These are phyloP conservation scores for Dendrobium officinale DNA, from an alignment of 106 monocot genomes.

Conservation along the genomic window DNA sequence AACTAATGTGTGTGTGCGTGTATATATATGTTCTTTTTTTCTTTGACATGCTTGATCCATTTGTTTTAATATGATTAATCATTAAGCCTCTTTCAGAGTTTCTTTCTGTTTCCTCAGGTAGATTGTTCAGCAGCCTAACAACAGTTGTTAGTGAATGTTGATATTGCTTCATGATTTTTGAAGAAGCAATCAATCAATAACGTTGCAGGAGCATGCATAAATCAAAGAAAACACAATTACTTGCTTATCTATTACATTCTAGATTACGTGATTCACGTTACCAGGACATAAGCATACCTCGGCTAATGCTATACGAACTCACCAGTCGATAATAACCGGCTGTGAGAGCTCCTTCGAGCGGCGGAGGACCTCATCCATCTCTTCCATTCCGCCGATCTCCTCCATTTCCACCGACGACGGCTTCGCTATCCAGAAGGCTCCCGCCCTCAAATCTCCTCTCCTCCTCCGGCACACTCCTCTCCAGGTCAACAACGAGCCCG, in stretches of 20 bases:
- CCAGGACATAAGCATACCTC: background rate
- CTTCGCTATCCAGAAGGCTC: slow-evolving; percentile 6
- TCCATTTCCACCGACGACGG: slow-evolving; percentile 15
- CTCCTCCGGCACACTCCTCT: background rate
- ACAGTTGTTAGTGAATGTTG: background rate
- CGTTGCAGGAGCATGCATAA: background rate
- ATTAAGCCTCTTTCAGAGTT: background rate
- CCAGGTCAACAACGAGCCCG: background rate
- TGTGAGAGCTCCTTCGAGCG: slow-evolving; percentile 38
- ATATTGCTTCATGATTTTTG: background rate
- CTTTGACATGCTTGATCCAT: background rate
- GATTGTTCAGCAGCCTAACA: too few species aligned
- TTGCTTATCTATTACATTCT: background rate
- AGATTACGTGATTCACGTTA: background rate
- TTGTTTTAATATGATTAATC: background rate
- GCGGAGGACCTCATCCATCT: slow-evolving; percentile 52
- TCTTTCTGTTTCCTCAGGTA: background rate
- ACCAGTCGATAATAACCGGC: slow-evolving; percentile 80
- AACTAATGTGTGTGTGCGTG: too few species aligned
- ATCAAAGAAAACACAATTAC: background rate
- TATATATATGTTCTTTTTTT: too few species aligned
- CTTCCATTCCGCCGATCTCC: slow-evolving; percentile 40
- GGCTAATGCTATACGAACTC: background rate
- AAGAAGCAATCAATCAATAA: background rate
- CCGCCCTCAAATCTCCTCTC: background rate